Conservation (phyloP, 768 basidiomycete species). For the Boletus rubropictus region DNA sequence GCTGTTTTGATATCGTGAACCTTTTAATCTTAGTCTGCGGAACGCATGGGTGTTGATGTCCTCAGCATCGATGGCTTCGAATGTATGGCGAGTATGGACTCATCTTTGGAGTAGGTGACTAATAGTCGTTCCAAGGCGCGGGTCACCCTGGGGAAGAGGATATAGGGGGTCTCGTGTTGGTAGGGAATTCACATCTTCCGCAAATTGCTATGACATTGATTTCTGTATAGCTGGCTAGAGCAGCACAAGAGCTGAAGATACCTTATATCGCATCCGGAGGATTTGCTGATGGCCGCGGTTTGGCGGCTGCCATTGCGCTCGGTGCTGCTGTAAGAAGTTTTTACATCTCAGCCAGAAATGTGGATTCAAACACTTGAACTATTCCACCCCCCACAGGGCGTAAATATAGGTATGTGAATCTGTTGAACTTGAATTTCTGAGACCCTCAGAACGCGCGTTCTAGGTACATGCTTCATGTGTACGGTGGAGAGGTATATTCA, state of each 20-base stretch:
- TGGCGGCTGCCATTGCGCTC: conserved; percentile 75
- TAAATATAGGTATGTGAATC: conserved; percentile 62
- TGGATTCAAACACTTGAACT: background rate
- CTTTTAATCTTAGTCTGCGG: conserved; percentile 44
- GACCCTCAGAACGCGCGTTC: background rate
- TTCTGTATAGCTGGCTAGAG: conserved; percentile 64
- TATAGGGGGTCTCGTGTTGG: conserved; percentile 81
- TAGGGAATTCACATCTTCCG: conserved; percentile 24
- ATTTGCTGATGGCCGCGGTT: conserved; percentile 78
- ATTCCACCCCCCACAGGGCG: conserved; percentile 45
- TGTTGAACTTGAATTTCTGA: background rate
- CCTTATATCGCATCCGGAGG: conserved; percentile 93
- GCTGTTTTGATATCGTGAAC: background rate
- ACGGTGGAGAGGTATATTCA: conserved; percentile 66
- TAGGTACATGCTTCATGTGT: conserved; percentile 84
- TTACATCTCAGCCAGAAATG: background rate
- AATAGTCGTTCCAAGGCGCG: conserved; percentile 51
- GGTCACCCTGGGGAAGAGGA: conserved; percentile 96
- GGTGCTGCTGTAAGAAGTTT: conserved; percentile 70
- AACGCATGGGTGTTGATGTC: conserved; percentile 76
- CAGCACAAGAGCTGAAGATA: conserved; percentile 73
- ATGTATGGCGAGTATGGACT: conserved; percentile 42
- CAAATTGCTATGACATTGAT: background rate
- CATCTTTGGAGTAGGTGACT: background rate
- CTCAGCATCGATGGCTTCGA: conserved; percentile 90